Evolutionary conservation across 2,329 filamentous ascomycete genomes (phyloP).

Genomic region (Talaromyces albobiverticillius): DNA sequence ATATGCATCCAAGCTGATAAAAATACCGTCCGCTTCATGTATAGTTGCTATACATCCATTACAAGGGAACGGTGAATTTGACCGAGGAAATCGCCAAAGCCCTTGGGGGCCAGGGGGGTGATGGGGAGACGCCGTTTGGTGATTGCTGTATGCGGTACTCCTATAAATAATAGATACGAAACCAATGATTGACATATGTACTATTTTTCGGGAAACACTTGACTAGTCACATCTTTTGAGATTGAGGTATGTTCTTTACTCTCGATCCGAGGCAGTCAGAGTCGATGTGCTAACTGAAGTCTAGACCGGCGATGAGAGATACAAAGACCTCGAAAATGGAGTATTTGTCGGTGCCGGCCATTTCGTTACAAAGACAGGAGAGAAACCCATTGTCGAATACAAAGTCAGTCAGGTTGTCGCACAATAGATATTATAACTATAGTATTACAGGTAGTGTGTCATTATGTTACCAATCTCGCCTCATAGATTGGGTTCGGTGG

Average conservation of each 20-base stretch:
- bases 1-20: no score
- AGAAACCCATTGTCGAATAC: constrained; percentile 40
- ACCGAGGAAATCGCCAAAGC: constrained; percentile 31
- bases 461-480: neutral
- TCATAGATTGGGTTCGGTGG: no score
- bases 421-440: constrained; percentile 14
- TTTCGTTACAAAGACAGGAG: constrained; percentile 37
- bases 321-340: constrained; percentile 40
- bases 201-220: neutral
- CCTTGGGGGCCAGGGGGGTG: constrained; percentile 29
- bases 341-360: constrained; percentile 41
- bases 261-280: neutral
- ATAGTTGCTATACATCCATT: constrained; percentile 38
- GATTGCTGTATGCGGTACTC: constrained; percentile 34
- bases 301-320: constrained; percentile 40
- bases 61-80: constrained; percentile 39
- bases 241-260: constrained; percentile 30
- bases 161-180: neutral
- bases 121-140: constrained; percentile 37
- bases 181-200: neutral
- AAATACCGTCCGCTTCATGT: neutral
- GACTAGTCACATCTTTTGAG: constrained; percentile 33
- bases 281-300: neutral
- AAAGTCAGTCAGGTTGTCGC: constrained; percentile 38
- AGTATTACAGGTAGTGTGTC: neutral